Conservation (phyloP, 257 asterid species). For the Solanum ahanhuiri region DNA sequence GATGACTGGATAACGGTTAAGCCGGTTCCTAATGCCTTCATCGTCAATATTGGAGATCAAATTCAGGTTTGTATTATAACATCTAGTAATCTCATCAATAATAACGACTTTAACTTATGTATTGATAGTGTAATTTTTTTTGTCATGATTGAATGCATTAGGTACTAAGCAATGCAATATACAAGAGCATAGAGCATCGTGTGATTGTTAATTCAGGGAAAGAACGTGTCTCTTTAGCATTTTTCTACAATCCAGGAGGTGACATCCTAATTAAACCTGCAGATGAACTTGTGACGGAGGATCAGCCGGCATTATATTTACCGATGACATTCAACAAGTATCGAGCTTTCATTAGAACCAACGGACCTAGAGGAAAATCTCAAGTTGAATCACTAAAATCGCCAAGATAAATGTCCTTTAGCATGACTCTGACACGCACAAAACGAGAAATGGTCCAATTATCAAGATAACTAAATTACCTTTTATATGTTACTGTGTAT, state of each 20-base stretch:
- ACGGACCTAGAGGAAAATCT: constrained; percentile 26
- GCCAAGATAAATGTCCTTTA: neutral
- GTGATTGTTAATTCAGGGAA: constrained; percentile 24
- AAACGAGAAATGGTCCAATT: neutral
- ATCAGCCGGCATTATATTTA: constrained; percentile 12
- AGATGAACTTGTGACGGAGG: constrained; percentile 13
- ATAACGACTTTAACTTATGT: neutral
- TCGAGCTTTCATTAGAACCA: constrained; percentile 22
- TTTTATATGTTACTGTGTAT: neutral
- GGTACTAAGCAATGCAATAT: constrained; percentile 25
- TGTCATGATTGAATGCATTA: neutral
- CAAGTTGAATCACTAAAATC: constrained; percentile 23
- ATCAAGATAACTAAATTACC: too few species aligned
- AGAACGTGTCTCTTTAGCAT: constrained; percentile 25
- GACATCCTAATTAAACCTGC: constrained; percentile 19
- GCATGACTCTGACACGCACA: neutral
- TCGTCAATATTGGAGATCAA: too few species aligned
- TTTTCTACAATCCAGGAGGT: constrained; percentile 31
- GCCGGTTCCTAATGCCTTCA: too few species aligned
- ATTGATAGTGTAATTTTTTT: neutral
- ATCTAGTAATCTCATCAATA: too few species aligned
- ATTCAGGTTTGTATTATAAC: neutral
- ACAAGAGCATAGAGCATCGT: constrained; percentile 37
- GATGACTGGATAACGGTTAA: too few species aligned
- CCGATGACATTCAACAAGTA: constrained; percentile 20